These are phyloP conservation scores for Penicillium capsulatum DNA, from an alignment of 2,329 filamentous ascomycete species.

Conservation along the genomic window DNA sequence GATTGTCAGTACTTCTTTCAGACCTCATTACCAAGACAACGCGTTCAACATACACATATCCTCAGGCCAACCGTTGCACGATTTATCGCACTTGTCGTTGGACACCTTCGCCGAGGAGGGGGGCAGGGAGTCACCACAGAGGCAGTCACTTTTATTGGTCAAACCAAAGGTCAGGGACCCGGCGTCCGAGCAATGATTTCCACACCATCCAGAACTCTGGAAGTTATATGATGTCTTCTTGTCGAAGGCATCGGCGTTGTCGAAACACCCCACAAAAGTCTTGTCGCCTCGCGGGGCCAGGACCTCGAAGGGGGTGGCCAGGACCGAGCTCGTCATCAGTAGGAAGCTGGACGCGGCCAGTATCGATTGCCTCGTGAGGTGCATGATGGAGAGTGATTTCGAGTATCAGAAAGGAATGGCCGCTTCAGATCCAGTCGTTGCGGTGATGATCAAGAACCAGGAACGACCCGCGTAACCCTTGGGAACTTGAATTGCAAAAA, in stretches of 20 bases:
- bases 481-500: slow-evolving; percentile 12
- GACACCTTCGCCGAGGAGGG: slow-evolving; percentile 51
- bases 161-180: slow-evolving; percentile 60
- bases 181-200: slow-evolving; percentile 46
- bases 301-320: slow-evolving; percentile 18
- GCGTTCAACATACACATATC: slow-evolving; percentile 59
- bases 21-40: neutral
- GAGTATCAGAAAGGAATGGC: slow-evolving; percentile 12
- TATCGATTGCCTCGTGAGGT: slow-evolving; percentile 23
- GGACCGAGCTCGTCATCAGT: slow-evolving; percentile 20
- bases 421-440: slow-evolving; percentile 21
- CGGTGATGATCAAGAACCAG: slow-evolving; percentile 24
- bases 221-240: slow-evolving; percentile 49
- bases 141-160: slow-evolving; percentile 61
- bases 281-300: slow-evolving; percentile 12
- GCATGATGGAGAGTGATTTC: slow-evolving; percentile 23
- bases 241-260: slow-evolving; percentile 43
- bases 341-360: slow-evolving; percentile 26
- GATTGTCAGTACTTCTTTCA: slow-evolving; percentile 22
- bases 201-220: slow-evolving; percentile 55
- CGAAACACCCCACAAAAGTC: slow-evolving; percentile 51
- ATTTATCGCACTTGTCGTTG: slow-evolving; percentile 58
- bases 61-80: slow-evolving; percentile 59
- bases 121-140: slow-evolving; percentile 68
- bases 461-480: slow-evolving; percentile 41